A percentile compares a stretch with the other conserved stretches of the same genome.
Conservation (phyloP, 2,329 filamentous ascomycete species). For the Sporothrix dimorphospora region DNA sequence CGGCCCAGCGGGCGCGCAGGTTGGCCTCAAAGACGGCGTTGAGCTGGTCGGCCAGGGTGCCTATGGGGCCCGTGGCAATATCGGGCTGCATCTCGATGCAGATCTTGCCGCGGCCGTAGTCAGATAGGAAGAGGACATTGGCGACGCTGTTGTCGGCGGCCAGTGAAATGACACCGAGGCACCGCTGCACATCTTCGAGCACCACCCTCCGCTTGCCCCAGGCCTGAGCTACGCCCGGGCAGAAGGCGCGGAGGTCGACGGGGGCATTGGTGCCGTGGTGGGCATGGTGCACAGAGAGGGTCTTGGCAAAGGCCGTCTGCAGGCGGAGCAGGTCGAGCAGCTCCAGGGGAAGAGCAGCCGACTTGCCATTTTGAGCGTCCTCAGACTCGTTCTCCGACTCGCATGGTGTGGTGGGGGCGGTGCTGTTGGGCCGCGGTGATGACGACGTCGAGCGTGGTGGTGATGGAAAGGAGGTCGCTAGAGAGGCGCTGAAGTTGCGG, state of each 20-base stretch:
- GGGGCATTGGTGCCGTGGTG: constrained; percentile 67
- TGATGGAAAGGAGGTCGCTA: constrained; percentile 36
- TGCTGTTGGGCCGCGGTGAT: constrained; percentile 36
- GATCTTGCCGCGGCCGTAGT: constrained; percentile 49
- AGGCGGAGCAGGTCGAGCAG: constrained; percentile 64
- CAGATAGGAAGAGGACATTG: constrained; percentile 44
- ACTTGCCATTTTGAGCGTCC: not conserved
- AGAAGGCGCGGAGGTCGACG: constrained; percentile 63
- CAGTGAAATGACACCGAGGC: constrained; percentile 59
- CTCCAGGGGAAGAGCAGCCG: constrained; percentile 51
- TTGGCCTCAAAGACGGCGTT: constrained; percentile 59
- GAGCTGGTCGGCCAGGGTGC: constrained; percentile 50
- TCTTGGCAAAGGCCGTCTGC: constrained; percentile 68
- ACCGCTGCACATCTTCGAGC: constrained; percentile 66
- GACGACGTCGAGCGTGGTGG: constrained; percentile 35
- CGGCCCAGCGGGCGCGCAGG: constrained; percentile 51
- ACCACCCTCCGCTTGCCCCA: constrained; percentile 74
- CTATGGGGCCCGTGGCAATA: constrained; percentile 46
- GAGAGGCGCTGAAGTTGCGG: constrained; percentile 39
- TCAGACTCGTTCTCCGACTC: constrained; percentile 42
- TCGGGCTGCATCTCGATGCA: constrained; percentile 59
- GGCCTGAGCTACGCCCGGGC: constrained; percentile 64
- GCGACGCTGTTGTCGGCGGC: not conserved
- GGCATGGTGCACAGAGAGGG: constrained; percentile 68
- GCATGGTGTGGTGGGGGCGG: constrained; percentile 47